Base-by-base conservation (phyloP, 73 alveolate genomes). In the Paramecium pentaurelia region DNA sequence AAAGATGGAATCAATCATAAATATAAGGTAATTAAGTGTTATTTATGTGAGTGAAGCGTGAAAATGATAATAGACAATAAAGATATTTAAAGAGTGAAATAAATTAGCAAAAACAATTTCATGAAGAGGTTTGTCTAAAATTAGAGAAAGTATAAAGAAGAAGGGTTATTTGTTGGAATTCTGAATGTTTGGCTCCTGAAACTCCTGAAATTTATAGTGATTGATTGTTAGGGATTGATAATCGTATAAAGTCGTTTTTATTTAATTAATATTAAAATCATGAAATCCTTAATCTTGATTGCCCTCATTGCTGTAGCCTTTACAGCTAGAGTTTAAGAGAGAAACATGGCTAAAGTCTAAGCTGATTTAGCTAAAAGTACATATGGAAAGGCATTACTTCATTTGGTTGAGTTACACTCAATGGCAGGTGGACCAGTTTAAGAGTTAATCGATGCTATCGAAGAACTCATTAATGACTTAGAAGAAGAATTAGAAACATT, bases 351-450 rank as follows among this genome's bases (percentile, higher is more conserved):
- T 42, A 80, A 80, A 45, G 51, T 80, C 28, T 80, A 40, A 22
- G 58, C 71, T 9, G 91, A 80, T 36, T 80, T 80, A 45, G 73
- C 91, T 27, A 80, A 38, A 45, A 45, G 77, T 11, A 80, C 71
- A 20, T 80, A 80, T 27, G 91, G 91, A 22, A 20, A 25, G 11
- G 91, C 91, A 22, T 80, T 80, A 36, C 45, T 80, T 18, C 91
- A 80, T 80, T 47, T 80, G 45, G 77, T 80, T 44, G 91, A 80
- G 18, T 36, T 80, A 10, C 91, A 80, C 58, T 20, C 71, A 25
- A 45, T 45, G 91, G 91, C 91, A 42, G 91, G 91, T 42, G 91
- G 91, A 32, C 77, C 91, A 80, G 91, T 80, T 11, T 44, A 80
- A 80, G 91, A 80, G 73, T 80, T 80, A 36, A 47, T 80, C 34